Percentiles rank a stretch among this genome's conserved stretches.
phyloP scores from a whole-genome alignment of 2,329 filamentous ascomycete species.

The Diaporthe helianthi region DNA sequence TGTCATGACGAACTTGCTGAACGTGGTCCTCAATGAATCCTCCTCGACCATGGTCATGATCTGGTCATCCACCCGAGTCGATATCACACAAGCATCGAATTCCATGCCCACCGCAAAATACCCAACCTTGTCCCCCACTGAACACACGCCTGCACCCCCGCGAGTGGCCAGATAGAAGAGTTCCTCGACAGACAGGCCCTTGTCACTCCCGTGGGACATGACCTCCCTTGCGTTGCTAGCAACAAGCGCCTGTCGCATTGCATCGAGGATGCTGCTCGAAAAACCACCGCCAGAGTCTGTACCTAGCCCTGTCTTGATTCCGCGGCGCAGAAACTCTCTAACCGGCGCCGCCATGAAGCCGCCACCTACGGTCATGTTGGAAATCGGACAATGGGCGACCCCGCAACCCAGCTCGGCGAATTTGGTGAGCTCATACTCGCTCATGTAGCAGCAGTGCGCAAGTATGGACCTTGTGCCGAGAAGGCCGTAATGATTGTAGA shows the following conservation, averaged over 20 bases:
- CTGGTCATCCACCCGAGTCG: constrained; percentile 47
- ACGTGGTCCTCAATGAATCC: constrained; percentile 52
- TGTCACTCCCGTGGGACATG: constrained; percentile 49
- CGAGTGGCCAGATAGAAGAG: constrained; percentile 67
- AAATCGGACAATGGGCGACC: constrained; percentile 69
- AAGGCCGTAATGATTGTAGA: constrained; percentile 64
- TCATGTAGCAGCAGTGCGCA: constrained; percentile 71
- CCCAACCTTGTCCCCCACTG: constrained; percentile 60
- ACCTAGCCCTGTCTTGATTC: constrained; percentile 71
- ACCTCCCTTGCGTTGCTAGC: constrained; percentile 57
- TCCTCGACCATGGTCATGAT: constrained; percentile 61
- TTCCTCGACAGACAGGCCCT: constrained; percentile 56
- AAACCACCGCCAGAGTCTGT: constrained; percentile 71
- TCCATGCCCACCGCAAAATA: constrained; percentile 66
- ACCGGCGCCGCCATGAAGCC: constrained; percentile 69
- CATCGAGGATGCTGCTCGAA: constrained; percentile 64
- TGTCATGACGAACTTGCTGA: constrained; percentile 72
- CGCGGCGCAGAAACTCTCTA: constrained; percentile 61
- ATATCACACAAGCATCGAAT: constrained; percentile 65
- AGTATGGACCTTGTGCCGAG: constrained; percentile 64
- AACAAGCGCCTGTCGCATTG: constrained; percentile 65
- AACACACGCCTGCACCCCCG: constrained; percentile 66
- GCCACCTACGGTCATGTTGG: constrained; percentile 68
- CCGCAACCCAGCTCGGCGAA: constrained; percentile 59
- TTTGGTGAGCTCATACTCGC: constrained; percentile 59